phyloP scores from a whole-genome alignment of 1,284 basidiomycete genomes.

The Fomitopsis palustris region DNA sequence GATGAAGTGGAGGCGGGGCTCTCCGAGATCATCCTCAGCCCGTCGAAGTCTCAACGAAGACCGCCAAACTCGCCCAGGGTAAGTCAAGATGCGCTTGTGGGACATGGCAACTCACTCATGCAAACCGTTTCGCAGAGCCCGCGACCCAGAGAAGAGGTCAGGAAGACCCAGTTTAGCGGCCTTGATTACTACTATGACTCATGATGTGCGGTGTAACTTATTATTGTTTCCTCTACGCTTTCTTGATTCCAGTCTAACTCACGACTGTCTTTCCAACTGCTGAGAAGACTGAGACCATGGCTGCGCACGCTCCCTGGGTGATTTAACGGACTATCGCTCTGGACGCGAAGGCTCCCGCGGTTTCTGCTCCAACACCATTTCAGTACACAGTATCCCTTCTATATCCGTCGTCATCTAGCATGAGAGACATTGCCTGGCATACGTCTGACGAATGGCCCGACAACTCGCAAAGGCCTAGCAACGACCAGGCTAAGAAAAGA shows the following conservation, averaged over 20 bases:
- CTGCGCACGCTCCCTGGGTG: too few relatives aligned
- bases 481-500: too few relatives aligned
- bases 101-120: not conserved
- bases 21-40: slow-evolving; percentile 6
- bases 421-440: not conserved
- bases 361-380: too few relatives aligned
- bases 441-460: too few relatives aligned
- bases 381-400: too few relatives aligned
- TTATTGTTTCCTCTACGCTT: not conserved
- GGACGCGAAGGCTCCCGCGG: too few relatives aligned
- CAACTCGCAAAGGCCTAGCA: too few relatives aligned
- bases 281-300: too few relatives aligned
- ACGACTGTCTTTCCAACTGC: not conserved
- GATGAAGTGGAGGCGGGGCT: slow-evolving; percentile 2
- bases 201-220: not conserved
- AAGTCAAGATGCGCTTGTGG: not conserved
- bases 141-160: slow-evolving; percentile 1
- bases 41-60: not conserved
- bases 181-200: slow-evolving; percentile 1
- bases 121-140: not conserved
- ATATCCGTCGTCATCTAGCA: too few relatives aligned
- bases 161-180: slow-evolving; percentile 4
- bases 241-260: not conserved
- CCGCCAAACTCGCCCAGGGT: not conserved
- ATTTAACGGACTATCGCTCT: too few relatives aligned